phyloP scores from a whole-genome alignment of 2,329 filamentous ascomycete species.

The Cercospora beticola region DNA sequence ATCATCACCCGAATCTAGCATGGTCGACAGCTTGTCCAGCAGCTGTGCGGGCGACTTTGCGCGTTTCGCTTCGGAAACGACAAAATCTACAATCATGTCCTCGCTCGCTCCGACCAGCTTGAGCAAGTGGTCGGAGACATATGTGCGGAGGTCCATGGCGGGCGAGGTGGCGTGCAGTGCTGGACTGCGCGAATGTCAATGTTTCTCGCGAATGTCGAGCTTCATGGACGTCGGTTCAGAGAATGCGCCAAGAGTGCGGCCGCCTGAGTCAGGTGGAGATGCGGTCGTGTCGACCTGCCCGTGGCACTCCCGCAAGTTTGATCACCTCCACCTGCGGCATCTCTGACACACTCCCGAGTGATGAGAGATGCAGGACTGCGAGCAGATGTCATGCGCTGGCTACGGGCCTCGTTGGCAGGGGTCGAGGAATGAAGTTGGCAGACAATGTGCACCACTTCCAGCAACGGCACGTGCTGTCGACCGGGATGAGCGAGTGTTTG shows the following conservation, averaged over 20 bases:
- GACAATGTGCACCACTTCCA: neutral
- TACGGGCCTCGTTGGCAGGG: neutral
- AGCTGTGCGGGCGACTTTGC: conserved; percentile 51
- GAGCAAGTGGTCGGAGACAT: conserved; percentile 52
- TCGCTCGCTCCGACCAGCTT: conserved; percentile 57
- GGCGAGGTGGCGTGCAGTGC: neutral
- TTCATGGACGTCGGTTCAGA: neutral
- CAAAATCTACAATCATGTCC: conserved; percentile 57
- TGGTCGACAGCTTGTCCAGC: conserved; percentile 52
- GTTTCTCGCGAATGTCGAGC: neutral
- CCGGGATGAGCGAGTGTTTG: neutral
- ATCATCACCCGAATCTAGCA: conserved; percentile 51
- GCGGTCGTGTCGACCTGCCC: neutral
- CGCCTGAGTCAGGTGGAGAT: neutral
- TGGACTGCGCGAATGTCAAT: neutral
- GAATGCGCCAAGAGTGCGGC: neutral
- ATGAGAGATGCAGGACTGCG: neutral
- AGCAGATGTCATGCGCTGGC: neutral
- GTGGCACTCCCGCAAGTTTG: neutral
- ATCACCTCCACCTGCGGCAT: neutral
- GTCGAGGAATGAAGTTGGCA: neutral
- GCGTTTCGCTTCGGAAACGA: conserved; percentile 54
- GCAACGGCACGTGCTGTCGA: neutral
- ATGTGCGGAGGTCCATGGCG: conserved; percentile 39
- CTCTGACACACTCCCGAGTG: neutral